phyloP scores from a whole-genome alignment of 352 stramenopile genomes.

The Phytophthora europaea region DNA sequence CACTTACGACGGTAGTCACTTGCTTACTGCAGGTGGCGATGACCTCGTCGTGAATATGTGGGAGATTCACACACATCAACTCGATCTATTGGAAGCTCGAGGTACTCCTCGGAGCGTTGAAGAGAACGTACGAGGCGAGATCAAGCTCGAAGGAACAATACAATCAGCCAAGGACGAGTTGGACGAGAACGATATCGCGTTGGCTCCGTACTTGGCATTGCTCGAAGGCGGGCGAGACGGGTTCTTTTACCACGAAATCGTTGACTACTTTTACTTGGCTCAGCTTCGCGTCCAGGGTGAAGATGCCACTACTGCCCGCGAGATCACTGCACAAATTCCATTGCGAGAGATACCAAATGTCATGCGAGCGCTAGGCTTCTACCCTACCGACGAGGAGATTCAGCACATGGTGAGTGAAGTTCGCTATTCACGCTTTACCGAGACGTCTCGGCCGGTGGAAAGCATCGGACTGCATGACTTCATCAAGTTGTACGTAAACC shows the following conservation, averaged over 20 bases:
- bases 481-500: slow-evolving; percentile 94
- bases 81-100: slow-evolving; percentile 76
- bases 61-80: slow-evolving; percentile 82
- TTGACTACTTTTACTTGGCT: slow-evolving; percentile 96
- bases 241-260: slow-evolving; percentile 91
- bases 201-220: slow-evolving; percentile 87
- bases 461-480: slow-evolving; percentile 79
- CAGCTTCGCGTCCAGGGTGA: slow-evolving; percentile 94
- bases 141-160: neutral
- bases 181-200: slow-evolving; percentile 25
- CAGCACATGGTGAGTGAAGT: slow-evolving; percentile 91
- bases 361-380: slow-evolving; percentile 94
- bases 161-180: slow-evolving; percentile 9
- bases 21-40: slow-evolving; percentile 90
- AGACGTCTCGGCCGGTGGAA: slow-evolving; percentile 79
- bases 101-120: slow-evolving; percentile 23
- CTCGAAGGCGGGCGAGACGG: slow-evolving; percentile 88
- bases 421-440: slow-evolving; percentile 83
- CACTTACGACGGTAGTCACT: slow-evolving; percentile 85
- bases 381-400: slow-evolving; percentile 93
- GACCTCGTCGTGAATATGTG: slow-evolving; percentile 95
- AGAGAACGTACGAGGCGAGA: slow-evolving; percentile 3
- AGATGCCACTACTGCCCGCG: slow-evolving; percentile 75
- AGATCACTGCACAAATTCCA: slow-evolving; percentile 80
- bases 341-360: slow-evolving; percentile 93